These are phyloP conservation scores for Populus euphratica DNA, from an alignment of 345 rosid species.

Conservation along the genomic window DNA sequence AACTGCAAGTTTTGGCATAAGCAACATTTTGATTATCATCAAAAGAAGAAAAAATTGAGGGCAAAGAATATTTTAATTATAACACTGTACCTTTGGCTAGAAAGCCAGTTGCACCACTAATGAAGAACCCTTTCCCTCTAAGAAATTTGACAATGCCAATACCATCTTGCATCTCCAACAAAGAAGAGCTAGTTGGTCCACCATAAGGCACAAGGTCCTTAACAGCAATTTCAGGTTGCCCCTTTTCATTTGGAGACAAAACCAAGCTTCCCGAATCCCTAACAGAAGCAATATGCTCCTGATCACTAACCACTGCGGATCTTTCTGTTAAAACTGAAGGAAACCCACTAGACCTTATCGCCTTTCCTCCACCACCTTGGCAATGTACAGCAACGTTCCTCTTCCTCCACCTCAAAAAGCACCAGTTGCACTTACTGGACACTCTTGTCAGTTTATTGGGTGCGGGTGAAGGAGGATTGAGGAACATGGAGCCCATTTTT, in stretches of 20 bases:
- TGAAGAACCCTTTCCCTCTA: constrained; percentile 61
- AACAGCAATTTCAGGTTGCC: constrained; percentile 42
- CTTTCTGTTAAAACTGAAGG: constrained; percentile 53
- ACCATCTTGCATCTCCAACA: constrained; percentile 62
- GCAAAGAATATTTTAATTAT: background rate
- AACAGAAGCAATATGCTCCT: constrained; percentile 37
- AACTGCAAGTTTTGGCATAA: constrained; percentile 33
- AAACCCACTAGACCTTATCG: constrained; percentile 31
- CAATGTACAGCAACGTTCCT: constrained; percentile 37
- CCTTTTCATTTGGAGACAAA: constrained; percentile 51
- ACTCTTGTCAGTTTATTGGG: constrained; percentile 24
- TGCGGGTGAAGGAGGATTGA: constrained; percentile 41
- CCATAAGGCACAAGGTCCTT: constrained; percentile 55
- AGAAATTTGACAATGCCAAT: constrained; percentile 85
- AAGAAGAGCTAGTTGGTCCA: constrained; percentile 32
- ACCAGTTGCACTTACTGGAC: constrained; percentile 22
- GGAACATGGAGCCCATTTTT: constrained; percentile 72
- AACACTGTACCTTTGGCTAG: constrained; percentile 63
- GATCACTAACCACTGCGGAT: constrained; percentile 31
- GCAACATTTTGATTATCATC: background rate
- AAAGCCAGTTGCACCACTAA: constrained; percentile 95
- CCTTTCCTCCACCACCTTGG: constrained; percentile 47
- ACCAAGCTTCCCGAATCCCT: constrained; percentile 59
- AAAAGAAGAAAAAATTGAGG: background rate
- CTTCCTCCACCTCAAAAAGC: constrained; percentile 30